Percentiles rank a stretch among this genome's conserved stretches.
Conservation (phyloP, 2,329 filamentous ascomycete species). For the Trichoderma hamatum region DNA sequence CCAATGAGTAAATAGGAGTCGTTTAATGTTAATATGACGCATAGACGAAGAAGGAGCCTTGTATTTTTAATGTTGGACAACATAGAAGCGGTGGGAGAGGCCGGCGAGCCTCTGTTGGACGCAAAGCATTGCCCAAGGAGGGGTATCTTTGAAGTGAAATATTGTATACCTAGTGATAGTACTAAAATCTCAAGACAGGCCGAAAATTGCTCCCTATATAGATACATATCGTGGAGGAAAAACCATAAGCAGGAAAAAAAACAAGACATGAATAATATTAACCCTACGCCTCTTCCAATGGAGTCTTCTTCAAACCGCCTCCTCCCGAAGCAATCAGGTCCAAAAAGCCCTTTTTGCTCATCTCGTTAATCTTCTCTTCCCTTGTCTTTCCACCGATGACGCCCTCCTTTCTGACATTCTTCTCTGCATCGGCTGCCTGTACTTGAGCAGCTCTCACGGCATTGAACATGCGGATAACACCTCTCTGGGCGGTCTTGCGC, state of each 20-base stretch:
- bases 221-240: constrained; percentile 10
- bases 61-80: constrained; percentile 26
- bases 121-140: constrained; percentile 15
- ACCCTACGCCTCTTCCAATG: constrained; percentile 55
- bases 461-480: constrained; percentile 96
- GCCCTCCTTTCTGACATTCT: constrained; percentile 68
- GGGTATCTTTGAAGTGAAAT: constrained; percentile 25
- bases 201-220: constrained; percentile 27
- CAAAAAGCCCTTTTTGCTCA: constrained; percentile 95
- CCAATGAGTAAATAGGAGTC: constrained; percentile 37
- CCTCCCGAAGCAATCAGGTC: constrained; percentile 78
- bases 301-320: constrained; percentile 61
- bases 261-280: background rate
- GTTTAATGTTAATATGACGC: background rate
- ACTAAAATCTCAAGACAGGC: constrained; percentile 25
- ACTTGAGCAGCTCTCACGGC: constrained; percentile 92
- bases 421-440: constrained; percentile 77
- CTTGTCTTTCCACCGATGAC: constrained; percentile 78
- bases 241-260: background rate
- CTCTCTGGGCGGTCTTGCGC: constrained; percentile 85
- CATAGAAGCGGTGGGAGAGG: constrained; percentile 21
- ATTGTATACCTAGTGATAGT: constrained; percentile 23
- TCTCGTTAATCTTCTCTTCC: constrained; percentile 88
- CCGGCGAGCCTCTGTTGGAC: constrained; percentile 18
- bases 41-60: constrained; percentile 7